A percentile compares a stretch with the other conserved stretches of the same genome.
Evolutionary conservation across 768 basidiomycete genomes (phyloP).

Genomic region (Galerina sulciceps): DNA sequence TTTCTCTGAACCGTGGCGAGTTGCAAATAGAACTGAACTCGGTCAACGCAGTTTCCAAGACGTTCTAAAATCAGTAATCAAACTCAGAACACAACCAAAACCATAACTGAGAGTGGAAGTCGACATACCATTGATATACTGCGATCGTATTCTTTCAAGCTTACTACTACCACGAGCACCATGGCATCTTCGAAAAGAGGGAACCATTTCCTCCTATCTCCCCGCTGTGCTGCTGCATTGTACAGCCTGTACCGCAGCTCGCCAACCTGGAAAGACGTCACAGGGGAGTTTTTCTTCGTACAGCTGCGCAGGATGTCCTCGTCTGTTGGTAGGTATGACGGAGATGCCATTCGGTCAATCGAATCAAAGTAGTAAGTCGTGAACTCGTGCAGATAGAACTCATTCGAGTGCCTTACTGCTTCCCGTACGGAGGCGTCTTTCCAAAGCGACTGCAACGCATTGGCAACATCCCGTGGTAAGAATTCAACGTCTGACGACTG

Average conservation of each 20-base stretch:
- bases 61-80: conserved; percentile 58
- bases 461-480: conserved; percentile 74
- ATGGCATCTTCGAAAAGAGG: conserved; percentile 96
- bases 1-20: conserved; percentile 94
- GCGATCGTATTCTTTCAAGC: conserved; percentile 95
- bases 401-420: conserved; percentile 82
- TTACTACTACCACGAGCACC: conserved; percentile 89
- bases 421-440: conserved; percentile 74
- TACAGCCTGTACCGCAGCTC: conserved; percentile 93
- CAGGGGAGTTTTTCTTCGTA: conserved; percentile 97
- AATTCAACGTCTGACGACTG: conserved; percentile 77
- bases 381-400: conserved; percentile 96
- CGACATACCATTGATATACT: conserved; percentile 73
- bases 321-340: conserved; percentile 86
- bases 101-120: conserved; percentile 15
- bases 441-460: conserved; percentile 85
- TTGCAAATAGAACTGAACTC: conserved; percentile 99
- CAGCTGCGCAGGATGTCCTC: conserved; percentile 93
- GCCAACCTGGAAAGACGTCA: conserved; percentile 94
- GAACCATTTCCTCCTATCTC: conserved; percentile 94
- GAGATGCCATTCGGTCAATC: conserved; percentile 80
- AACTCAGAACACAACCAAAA: neutral
- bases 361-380: conserved; percentile 95
- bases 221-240: conserved; percentile 88
- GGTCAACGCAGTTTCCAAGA: conserved; percentile 95